Evolutionary conservation across 768 basidiomycete genomes (phyloP).

Genomic region (Bullera alba): DNA sequence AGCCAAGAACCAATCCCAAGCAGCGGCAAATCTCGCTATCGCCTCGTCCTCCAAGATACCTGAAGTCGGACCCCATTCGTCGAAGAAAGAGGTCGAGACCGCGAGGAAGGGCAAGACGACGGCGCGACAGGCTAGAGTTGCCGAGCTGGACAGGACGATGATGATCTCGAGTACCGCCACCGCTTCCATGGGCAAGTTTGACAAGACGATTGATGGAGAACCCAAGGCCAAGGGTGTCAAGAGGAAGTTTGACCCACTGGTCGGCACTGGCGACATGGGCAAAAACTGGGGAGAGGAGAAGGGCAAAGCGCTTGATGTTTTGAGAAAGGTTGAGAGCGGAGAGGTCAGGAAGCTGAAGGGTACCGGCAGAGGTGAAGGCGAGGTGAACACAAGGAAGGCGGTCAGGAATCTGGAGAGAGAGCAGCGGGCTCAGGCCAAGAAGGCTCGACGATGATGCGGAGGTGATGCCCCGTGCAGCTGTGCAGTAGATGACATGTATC

Average conservation of each 20-base stretch:
- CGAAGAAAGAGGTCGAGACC: no score
- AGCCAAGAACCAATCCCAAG: slow-evolving; percentile 77
- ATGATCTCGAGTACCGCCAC: slow-evolving; percentile 74
- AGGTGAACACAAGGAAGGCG: slow-evolving; percentile 83
- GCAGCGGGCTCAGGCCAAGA: slow-evolving; percentile 47
- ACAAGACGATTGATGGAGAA: slow-evolving; percentile 82
- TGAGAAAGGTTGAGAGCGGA: slow-evolving; percentile 65
- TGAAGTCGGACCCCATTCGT: slow-evolving; percentile 7
- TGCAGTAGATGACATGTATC: no score
- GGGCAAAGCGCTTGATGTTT: slow-evolving; percentile 63
- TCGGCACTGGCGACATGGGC: slow-evolving; percentile 54
- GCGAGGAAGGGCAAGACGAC: not conserved
- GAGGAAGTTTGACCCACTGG: slow-evolving; percentile 89
- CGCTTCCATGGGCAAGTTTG: slow-evolving; percentile 89
- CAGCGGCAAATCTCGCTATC: slow-evolving; percentile 60
- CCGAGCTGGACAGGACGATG: slow-evolving; percentile 67
- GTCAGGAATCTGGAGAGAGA: slow-evolving; percentile 52
- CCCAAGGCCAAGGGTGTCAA: slow-evolving; percentile 77
- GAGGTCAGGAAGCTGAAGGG: slow-evolving; percentile 56
- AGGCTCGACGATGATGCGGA: slow-evolving; percentile 11
- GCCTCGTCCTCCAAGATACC: slow-evolving; percentile 17
- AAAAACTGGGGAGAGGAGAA: slow-evolving; percentile 55
- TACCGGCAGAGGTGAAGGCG: slow-evolving; percentile 52
- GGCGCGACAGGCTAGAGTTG: slow-evolving; percentile 55
- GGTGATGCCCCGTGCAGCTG: no score